Evolutionary conservation across 1,284 basidiomycete genomes (phyloP).

Genomic region (Bondarzewia mesenterica): DNA sequence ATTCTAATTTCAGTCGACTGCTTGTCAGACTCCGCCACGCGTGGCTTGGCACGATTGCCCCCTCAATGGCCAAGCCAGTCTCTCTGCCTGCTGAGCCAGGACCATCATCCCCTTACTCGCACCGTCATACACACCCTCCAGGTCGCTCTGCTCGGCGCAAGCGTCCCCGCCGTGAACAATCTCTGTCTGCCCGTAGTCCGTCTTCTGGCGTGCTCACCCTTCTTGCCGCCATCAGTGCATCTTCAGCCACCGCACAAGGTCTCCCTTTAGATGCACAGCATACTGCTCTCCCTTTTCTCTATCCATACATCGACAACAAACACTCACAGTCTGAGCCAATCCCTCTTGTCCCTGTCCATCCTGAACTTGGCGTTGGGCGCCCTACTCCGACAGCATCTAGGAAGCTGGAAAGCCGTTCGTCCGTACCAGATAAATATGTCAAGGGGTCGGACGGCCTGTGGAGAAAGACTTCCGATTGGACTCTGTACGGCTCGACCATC

Average conservation of each 20-base stretch:
- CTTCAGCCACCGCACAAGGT: slow-evolving; percentile 34
- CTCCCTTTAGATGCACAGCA: slow-evolving; percentile 29
- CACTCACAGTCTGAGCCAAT: neutral
- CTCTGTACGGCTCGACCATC: slow-evolving; percentile 55
- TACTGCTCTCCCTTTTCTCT: slow-evolving; percentile 50
- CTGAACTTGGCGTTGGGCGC: neutral
- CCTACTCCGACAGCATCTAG: slow-evolving; percentile 7
- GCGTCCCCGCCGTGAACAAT: slow-evolving; percentile 2
- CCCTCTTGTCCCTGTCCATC: slow-evolving; percentile 4
- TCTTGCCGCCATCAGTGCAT: slow-evolving; percentile 44
- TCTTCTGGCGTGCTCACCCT: slow-evolving; percentile 43
- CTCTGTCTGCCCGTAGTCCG: slow-evolving; percentile 11
- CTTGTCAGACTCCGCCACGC: slow-evolving; percentile 2
- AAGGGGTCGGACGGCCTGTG: slow-evolving; percentile 51
- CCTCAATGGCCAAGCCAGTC: slow-evolving; percentile 21
- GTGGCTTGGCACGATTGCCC: neutral
- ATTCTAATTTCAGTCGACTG: slow-evolving; percentile 10
- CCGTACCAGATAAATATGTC: slow-evolving; percentile 44
- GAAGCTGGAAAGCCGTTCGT: slow-evolving; percentile 7
- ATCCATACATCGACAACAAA: slow-evolving; percentile 34
- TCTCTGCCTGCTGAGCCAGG: slow-evolving; percentile 4
- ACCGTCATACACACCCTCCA: slow-evolving; percentile 6
- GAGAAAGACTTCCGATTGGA: slow-evolving; percentile 49
- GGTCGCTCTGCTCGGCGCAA: neutral
- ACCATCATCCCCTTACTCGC: slow-evolving; percentile 9